phyloP scores from a whole-genome alignment of 345 rosid species.

The Camelina sativa region DNA sequence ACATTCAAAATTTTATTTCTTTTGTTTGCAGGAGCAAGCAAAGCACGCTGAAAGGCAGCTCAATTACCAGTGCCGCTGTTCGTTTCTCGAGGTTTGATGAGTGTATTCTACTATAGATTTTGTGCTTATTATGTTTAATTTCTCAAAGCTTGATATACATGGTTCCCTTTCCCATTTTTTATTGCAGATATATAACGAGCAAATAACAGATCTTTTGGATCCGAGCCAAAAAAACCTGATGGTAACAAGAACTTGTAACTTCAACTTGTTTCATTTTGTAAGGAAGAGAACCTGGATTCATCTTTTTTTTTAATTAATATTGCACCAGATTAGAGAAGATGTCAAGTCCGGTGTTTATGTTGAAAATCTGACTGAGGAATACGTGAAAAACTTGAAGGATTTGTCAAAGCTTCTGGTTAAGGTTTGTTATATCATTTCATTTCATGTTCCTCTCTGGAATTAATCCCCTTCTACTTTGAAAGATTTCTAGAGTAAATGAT shows the following conservation, averaged over 20 bases:
- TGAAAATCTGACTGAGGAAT: slow-evolving; percentile 82
- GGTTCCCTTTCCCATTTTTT: slow-evolving; percentile 35
- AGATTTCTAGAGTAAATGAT: slow-evolving; percentile 15
- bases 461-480: slow-evolving; percentile 13
- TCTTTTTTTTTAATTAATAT: slow-evolving; percentile 12
- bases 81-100: slow-evolving; percentile 84
- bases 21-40: slow-evolving; percentile 73
- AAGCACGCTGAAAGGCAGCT: slow-evolving; percentile 86
- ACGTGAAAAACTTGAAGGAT: slow-evolving; percentile 80
- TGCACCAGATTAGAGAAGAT: slow-evolving; percentile 92
- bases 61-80: slow-evolving; percentile 93
- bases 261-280: slow-evolving; percentile 15
- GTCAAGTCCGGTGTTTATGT: slow-evolving; percentile 93
- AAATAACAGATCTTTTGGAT: slow-evolving; percentile 94
- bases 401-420: slow-evolving; percentile 74
- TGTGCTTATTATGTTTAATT: background rate
- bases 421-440: slow-evolving; percentile 52
- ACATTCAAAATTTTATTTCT: slow-evolving; percentile 13
- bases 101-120: slow-evolving; percentile 20
- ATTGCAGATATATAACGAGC: slow-evolving; percentile 95
- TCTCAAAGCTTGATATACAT: slow-evolving; percentile 27
- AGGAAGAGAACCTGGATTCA: slow-evolving; percentile 20
- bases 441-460: slow-evolving; percentile 22
- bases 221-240: slow-evolving; percentile 86
- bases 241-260: slow-evolving; percentile 51